Conservation (phyloP, 23 red algal species). For the Agarophyton chilense region DNA sequence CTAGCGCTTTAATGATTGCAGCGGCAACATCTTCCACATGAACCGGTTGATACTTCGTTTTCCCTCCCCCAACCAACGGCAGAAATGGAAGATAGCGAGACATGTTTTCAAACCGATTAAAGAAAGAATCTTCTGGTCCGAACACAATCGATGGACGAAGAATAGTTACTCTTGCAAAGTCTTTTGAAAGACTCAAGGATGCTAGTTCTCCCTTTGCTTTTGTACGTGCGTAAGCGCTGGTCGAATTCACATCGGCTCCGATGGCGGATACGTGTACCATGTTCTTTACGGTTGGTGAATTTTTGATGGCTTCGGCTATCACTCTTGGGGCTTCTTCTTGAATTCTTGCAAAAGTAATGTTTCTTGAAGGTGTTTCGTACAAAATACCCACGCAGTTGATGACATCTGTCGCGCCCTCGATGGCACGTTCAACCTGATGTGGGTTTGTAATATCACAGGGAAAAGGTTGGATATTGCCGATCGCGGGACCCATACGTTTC, state of each 20-base stretch:
- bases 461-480: conserved; percentile 10
- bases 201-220: conserved; percentile 79
- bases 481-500: neutral
- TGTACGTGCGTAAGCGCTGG: conserved; percentile 71
- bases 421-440: conserved; percentile 54
- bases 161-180: conserved; percentile 41
- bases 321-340: conserved; percentile 60
- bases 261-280: conserved; percentile 92
- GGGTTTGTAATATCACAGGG: conserved; percentile 60
- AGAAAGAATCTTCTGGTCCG: conserved; percentile 90
- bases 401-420: conserved; percentile 69
- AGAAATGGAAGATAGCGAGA: conserved; percentile 73
- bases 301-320: conserved; percentile 57
- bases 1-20: conserved; percentile 56
- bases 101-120: conserved; percentile 86
- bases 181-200: neutral
- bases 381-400: conserved; percentile 89
- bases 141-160: conserved; percentile 89
- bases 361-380: conserved; percentile 71
- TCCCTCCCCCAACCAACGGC: conserved; percentile 80
- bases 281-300: conserved; percentile 4
- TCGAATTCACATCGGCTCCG: conserved; percentile 61
- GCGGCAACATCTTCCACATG: conserved; percentile 85
- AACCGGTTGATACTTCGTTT: conserved; percentile 88
- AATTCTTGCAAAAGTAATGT: conserved; percentile 70